A percentile compares a stretch with the other conserved stretches of the same genome.
These are phyloP conservation scores for Dactylellina haptotyla DNA, from an alignment of 2,329 filamentous ascomycete species.

Conservation along the genomic window DNA sequence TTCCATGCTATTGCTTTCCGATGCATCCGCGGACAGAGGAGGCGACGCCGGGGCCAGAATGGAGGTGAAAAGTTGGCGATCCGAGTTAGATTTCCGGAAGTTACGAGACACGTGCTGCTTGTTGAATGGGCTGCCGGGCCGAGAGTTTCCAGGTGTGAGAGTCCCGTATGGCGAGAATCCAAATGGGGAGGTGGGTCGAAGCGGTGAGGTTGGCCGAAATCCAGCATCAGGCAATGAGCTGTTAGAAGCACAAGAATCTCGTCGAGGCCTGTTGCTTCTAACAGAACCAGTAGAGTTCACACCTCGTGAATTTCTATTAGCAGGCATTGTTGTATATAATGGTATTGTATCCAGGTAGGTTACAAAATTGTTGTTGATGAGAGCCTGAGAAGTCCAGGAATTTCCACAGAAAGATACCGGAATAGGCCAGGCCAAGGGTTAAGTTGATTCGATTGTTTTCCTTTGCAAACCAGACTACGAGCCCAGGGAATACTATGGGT, in stretches of 20 bases:
- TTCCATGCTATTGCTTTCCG: slow-evolving; percentile 52
- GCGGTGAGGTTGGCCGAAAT: slow-evolving; percentile 45
- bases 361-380: too few species aligned
- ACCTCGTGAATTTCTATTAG: slow-evolving; percentile 45
- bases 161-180: slow-evolving; percentile 45
- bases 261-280: slow-evolving; percentile 37
- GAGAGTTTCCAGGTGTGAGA: slow-evolving; percentile 49
- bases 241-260: slow-evolving; percentile 47
- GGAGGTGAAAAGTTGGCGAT: slow-evolving; percentile 38
- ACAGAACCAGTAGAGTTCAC: slow-evolving; percentile 39
- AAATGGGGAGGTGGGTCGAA: slow-evolving; percentile 50
- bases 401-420: slow-evolving; percentile 15
- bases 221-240: slow-evolving; percentile 48
- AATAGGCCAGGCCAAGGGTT: slow-evolving; percentile 14
- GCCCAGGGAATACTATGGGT: slow-evolving; percentile 44
- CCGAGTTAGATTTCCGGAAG: slow-evolving; percentile 44
- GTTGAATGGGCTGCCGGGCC: slow-evolving; percentile 49
- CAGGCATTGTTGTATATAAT: slow-evolving; percentile 41
- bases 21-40: slow-evolving; percentile 43
- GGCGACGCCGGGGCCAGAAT: slow-evolving; percentile 45
- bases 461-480: slow-evolving; percentile 20
- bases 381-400: slow-evolving; percentile 4
- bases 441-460: background rate
- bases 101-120: slow-evolving; percentile 38
- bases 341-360: too few species aligned